Evolutionary conservation across 1,284 basidiomycete species (phyloP).

Genomic region (Puccinia coronata): DNA sequence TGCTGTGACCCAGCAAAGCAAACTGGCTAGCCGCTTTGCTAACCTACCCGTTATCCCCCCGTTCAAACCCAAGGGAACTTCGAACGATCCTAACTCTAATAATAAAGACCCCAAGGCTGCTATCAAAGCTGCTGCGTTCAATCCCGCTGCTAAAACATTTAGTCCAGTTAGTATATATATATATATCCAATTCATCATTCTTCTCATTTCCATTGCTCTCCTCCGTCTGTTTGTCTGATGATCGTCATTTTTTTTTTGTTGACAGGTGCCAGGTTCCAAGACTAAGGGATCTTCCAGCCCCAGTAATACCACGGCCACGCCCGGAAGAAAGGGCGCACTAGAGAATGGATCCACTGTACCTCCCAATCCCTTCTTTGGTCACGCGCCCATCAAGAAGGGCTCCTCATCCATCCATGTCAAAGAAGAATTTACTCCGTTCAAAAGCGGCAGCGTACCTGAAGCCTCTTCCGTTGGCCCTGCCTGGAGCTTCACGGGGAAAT

Average conservation of each 20-base stretch:
- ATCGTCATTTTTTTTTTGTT: not conserved
- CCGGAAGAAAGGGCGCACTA: constrained; percentile 22
- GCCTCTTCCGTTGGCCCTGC: constrained; percentile 38
- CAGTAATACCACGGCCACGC: not conserved
- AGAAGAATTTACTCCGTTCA: constrained; percentile 49
- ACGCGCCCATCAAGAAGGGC: constrained; percentile 39
- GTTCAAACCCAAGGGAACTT: constrained; percentile 69
- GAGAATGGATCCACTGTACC: constrained; percentile 10
- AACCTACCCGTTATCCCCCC: constrained; percentile 85
- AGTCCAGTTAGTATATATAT: constrained; percentile 53
- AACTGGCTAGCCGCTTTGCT: constrained; percentile 56
- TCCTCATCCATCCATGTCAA: constrained; percentile 45
- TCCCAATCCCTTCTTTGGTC: constrained; percentile 43
- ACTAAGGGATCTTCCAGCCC: constrained; percentile 5
- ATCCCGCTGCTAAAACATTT: constrained; percentile 53
- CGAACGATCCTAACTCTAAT: constrained; percentile 9
- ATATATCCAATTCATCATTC: too few species aligned
- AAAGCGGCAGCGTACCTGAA: constrained; percentile 36
- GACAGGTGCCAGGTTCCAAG: constrained; percentile 1
- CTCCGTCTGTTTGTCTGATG: too few species aligned
- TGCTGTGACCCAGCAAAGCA: constrained; percentile 11
- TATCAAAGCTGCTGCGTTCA: constrained; percentile 56
- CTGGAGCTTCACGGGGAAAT: constrained; percentile 39
- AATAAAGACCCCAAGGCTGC: constrained; percentile 53
- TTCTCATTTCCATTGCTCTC: too few species aligned